phyloP scores from a whole-genome alignment of 2,329 filamentous ascomycete species.

The Sclerotinia borealis region DNA sequence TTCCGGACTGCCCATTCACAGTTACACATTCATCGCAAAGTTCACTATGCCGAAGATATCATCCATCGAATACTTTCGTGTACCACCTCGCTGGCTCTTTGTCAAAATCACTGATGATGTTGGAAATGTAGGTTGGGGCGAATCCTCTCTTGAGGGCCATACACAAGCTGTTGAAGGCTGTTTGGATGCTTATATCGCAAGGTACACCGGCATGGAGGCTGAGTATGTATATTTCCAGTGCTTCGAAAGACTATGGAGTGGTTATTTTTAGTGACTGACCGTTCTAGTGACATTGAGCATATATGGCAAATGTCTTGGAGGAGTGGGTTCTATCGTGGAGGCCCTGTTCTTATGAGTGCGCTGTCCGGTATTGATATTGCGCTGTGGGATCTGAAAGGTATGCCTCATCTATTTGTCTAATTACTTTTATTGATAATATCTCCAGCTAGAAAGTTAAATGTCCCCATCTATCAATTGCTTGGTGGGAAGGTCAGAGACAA shows the following conservation, averaged over 20 bases:
- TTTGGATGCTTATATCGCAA: constrained; percentile 57
- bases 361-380: constrained; percentile 74
- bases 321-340: constrained; percentile 68
- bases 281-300: constrained; percentile 64
- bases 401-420: not conserved
- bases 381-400: constrained; percentile 69
- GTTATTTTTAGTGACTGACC: not conserved
- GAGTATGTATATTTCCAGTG: constrained; percentile 43
- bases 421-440: not conserved
- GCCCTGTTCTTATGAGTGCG: constrained; percentile 75
- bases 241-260: not conserved
- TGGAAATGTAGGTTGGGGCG: constrained; percentile 64
- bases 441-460: constrained; percentile 49
- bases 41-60: constrained; percentile 55
- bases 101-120: constrained; percentile 67
- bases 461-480: constrained; percentile 67
- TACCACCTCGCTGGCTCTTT: constrained; percentile 70
- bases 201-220: constrained; percentile 62
- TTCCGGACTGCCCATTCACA: not conserved
- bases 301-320: constrained; percentile 74
- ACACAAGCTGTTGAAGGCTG: constrained; percentile 69
- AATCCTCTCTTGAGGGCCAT: constrained; percentile 68
- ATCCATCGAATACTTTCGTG: constrained; percentile 65
- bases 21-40: not conserved
- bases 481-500: constrained; percentile 68